Conservation (phyloP, 2,329 filamentous ascomycete genomes). For the Neofusicoccum parvum region DNA sequence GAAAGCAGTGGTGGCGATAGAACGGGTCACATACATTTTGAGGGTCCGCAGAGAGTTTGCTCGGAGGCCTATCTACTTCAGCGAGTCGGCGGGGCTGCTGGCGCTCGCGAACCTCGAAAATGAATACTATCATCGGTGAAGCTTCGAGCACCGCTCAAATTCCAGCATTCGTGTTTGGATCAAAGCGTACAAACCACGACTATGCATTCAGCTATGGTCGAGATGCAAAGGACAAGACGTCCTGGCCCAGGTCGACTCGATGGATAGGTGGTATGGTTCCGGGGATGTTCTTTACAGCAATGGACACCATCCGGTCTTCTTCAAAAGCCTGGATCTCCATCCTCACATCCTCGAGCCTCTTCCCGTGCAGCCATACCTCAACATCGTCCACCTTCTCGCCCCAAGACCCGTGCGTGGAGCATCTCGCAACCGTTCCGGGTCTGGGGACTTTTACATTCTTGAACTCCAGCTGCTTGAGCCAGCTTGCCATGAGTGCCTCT, state of each 20-base stretch:
- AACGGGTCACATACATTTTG: no score
- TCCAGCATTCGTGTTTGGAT: no score
- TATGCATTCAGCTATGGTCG: background rate
- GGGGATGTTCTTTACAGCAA: constrained; percentile 43
- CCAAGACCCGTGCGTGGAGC: constrained; percentile 48
- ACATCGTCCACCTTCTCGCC: constrained; percentile 51
- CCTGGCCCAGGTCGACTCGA: background rate
- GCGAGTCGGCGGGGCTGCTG: no score
- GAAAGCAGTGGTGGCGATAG: no score
- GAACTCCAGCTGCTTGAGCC: constrained; percentile 73
- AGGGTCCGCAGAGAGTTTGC: no score
- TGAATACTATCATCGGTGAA: no score
- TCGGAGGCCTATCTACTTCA: no score
- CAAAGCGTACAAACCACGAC: no score
- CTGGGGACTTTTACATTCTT: constrained; percentile 61
- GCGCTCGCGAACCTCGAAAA: no score
- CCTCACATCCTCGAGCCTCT: constrained; percentile 53
- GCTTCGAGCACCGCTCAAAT: no score
- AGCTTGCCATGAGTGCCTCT: constrained; percentile 72
- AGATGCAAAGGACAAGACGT: background rate
- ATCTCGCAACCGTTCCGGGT: constrained; percentile 45
- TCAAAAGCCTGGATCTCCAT: constrained; percentile 63
- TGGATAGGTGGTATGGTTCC: constrained; percentile 7
- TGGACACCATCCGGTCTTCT: constrained; percentile 60
- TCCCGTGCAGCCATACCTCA: constrained; percentile 53